Conservation (phyloP, 2,329 filamentous ascomycete genomes). For the Colletotrichum gloeosporioides region DNA sequence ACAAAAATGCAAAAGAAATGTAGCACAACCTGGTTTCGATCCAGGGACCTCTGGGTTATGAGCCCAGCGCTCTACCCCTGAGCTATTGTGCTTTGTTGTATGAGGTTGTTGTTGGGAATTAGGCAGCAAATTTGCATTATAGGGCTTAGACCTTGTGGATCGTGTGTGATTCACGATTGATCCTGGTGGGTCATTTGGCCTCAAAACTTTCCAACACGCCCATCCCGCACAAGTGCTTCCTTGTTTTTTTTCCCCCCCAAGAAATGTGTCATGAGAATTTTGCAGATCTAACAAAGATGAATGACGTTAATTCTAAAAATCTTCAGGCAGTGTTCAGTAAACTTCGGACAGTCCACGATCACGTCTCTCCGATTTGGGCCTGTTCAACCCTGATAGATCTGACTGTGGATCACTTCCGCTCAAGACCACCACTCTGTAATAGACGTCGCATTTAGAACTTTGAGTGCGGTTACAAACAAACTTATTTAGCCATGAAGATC, state of each 20-base stretch:
- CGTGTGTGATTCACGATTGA: background rate
- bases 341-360: background rate
- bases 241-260: background rate
- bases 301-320: background rate
- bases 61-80: conserved; percentile 20
- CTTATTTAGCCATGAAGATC: background rate
- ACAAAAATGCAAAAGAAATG: background rate
- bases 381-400: background rate
- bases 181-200: background rate
- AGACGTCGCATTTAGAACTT: background rate
- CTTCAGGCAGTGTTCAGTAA: background rate
- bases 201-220: background rate
- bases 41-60: conserved; percentile 19
- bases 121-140: background rate
- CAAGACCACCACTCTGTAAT: background rate
- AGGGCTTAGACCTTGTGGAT: background rate
- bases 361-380: background rate
- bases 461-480: background rate
- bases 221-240: background rate
- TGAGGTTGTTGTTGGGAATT: background rate
- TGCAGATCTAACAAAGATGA: background rate
- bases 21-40: conserved; percentile 19
- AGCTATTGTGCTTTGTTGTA: conserved; percentile 17
- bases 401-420: background rate
- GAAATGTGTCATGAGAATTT: background rate